Evolutionary conservation across 805 yeast genomes (phyloP), one percentile per base, ranked within the genome.

Genomic region (Groenewaldozyma tartarivorans): DNA sequence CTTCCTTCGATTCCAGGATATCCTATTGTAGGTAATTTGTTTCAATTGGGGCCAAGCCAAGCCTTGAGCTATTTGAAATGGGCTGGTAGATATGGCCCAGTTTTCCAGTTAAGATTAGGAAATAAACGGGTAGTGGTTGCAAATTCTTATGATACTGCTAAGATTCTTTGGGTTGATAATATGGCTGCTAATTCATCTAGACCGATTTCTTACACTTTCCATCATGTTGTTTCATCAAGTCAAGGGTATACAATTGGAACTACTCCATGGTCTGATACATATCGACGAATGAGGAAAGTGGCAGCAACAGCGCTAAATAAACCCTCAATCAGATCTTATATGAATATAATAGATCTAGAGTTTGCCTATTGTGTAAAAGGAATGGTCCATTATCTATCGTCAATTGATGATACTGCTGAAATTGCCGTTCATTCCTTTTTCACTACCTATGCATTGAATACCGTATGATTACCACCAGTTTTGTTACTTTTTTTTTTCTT

Each of bases 81-180:
- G 75, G 40, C 69, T 1, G 36, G 55, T n/a, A 43, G 45, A 11
- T 67, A 69, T 46, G 51, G 58, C 20, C 58, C 66, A 2, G 71
- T 80, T 1, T 81, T 71, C 52, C 90, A 82, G 49, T 65, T 81
- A 34, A 58, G 81, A 36, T 57, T 82, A 40, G 94, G 94, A 0
- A 60, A 55, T 16, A 65, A 59, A 31, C 60, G 71, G 11, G 72
- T 79, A 1, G 68, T 83, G 9, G 77, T 83, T 15, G 88, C 77
- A n/a, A 80, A 82, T 53, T 70, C 81, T 1, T 77, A 62, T 48
- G 71, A 68, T 3, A 69, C 79, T 4, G 75, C 78, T 1, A 55
- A 59, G 30, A 62, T 62, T 19, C 58, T 82, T 2, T 80, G 83
- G 82, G 56, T 70, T 20, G 57, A 57, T 21, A 64, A 67, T 47